Percentiles rank a stretch among this genome's conserved stretches.
Evolutionary conservation across 768 basidiomycete genomes (phyloP).

Genomic region (Mycena sanguinolenta): DNA sequence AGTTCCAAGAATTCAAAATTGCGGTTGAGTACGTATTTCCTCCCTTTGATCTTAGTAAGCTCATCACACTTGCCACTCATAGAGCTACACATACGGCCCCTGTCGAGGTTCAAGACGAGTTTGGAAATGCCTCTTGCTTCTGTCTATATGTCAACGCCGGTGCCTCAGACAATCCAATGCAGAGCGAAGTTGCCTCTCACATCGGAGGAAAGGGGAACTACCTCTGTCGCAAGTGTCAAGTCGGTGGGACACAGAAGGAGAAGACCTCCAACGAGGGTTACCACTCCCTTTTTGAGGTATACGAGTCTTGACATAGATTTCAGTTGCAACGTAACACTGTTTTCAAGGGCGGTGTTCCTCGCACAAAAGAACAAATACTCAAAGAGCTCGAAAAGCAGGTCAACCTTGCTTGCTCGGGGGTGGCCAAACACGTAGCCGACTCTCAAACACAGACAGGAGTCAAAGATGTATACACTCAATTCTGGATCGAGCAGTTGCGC

Average conservation of each 20-base stretch:
- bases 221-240: conserved; percentile 54
- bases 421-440: conserved; percentile 43
- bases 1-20: conserved; percentile 49
- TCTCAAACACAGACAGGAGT: conserved; percentile 51
- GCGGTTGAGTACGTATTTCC: conserved; percentile 49
- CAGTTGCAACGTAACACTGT: neutral
- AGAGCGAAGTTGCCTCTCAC: conserved; percentile 39
- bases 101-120: conserved; percentile 47
- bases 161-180: neutral
- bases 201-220: conserved; percentile 56
- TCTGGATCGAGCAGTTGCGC: conserved; percentile 51
- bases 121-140: conserved; percentile 39
- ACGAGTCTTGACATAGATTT: neutral
- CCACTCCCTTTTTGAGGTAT: conserved; percentile 48
- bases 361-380: conserved; percentile 40
- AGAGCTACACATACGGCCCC: conserved; percentile 46
- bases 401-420: conserved; percentile 50
- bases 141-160: conserved; percentile 30
- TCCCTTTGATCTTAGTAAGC: neutral
- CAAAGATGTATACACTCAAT: conserved; percentile 54
- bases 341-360: conserved; percentile 37
- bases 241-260: conserved; percentile 49
- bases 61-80: too few species aligned
- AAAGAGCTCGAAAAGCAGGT: too few species aligned
- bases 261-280: conserved; percentile 52